A percentile compares a stretch with the other conserved stretches of the same genome.
These are phyloP conservation scores for Penicillium simplicissimum DNA, from an alignment of 495 filamentous ascomycete genomes.

Conservation along the genomic window DNA sequence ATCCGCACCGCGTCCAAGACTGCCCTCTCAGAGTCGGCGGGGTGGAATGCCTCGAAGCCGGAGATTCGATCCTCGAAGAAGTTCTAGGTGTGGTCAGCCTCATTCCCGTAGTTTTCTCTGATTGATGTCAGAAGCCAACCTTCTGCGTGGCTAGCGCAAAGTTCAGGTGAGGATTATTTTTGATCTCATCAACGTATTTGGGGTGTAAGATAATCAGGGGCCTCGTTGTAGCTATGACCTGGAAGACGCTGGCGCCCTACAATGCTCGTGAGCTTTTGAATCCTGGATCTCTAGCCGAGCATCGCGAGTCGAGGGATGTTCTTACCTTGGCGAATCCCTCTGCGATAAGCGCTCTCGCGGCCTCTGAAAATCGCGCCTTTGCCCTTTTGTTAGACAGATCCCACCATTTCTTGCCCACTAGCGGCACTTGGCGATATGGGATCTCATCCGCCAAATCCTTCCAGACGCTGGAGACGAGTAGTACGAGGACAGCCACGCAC, in stretches of 20 bases:
- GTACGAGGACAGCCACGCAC: slow-evolving; percentile 20
- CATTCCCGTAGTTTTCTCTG: too few relatives aligned
- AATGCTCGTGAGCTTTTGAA: background rate
- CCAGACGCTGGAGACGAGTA: slow-evolving; percentile 31
- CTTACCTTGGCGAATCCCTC: slow-evolving; percentile 38
- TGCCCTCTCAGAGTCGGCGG: slow-evolving; percentile 29
- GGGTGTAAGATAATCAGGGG: slow-evolving; percentile 48
- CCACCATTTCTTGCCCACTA: slow-evolving; percentile 35
- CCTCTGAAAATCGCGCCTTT: slow-evolving; percentile 25
- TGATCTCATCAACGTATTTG: slow-evolving; percentile 51
- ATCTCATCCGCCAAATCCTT: slow-evolving; percentile 32
- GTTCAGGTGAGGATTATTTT: slow-evolving; percentile 40
- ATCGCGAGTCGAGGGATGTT: background rate
- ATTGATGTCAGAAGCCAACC: slow-evolving; percentile 23
- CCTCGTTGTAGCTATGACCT: slow-evolving; percentile 34
- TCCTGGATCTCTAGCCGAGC: background rate
- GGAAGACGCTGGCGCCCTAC: slow-evolving; percentile 40
- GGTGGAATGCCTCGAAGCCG: slow-evolving; percentile 49
- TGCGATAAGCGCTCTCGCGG: slow-evolving; percentile 27
- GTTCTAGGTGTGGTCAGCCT: slow-evolving; percentile 30
- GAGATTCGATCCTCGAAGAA: slow-evolving; percentile 44
- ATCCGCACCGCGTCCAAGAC: slow-evolving; percentile 40
- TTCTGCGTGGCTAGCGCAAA: slow-evolving; percentile 43
- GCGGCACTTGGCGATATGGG: slow-evolving; percentile 29
- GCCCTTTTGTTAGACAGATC: slow-evolving; percentile 36